Evolutionary conservation across 1,139 yeast genomes (phyloP).

Genomic region (Suhomyces maxii): DNA sequence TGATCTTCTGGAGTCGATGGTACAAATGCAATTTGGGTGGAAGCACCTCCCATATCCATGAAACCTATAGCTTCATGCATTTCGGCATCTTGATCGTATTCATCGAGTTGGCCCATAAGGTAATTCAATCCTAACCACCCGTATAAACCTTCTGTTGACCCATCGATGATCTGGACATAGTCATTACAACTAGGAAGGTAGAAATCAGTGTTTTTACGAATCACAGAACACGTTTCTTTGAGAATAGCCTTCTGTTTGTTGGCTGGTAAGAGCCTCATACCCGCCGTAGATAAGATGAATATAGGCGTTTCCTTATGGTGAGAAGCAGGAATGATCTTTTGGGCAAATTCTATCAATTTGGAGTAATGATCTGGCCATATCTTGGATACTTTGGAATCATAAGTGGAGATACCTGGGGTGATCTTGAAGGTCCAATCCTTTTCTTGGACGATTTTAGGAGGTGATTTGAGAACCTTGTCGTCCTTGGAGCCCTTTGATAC

Average conservation of each 20-base stretch:
- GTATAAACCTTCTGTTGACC: constrained; percentile 76
- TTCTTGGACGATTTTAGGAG: constrained; percentile 62
- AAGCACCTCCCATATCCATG: constrained; percentile 92
- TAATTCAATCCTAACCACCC: constrained; percentile 82
- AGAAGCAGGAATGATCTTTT: constrained; percentile 54
- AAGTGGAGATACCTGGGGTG: constrained; percentile 71
- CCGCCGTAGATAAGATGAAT: constrained; percentile 77
- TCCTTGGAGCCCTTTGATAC: constrained; percentile 26
- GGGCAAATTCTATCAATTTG: constrained; percentile 57
- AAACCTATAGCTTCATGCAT: constrained; percentile 66
- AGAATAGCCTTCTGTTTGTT: constrained; percentile 48
- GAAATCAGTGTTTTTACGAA: constrained; percentile 53
- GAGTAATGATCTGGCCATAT: constrained; percentile 65
- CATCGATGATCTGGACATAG: constrained; percentile 72
- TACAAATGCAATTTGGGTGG: constrained; percentile 77
- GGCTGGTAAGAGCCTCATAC: constrained; percentile 65
- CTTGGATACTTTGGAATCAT: constrained; percentile 40
- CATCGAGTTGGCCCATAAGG: constrained; percentile 54
- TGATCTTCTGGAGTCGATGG: constrained; percentile 58
- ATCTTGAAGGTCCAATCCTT: constrained; percentile 60
- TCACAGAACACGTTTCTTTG: constrained; percentile 49
- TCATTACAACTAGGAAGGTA: constrained; percentile 52
- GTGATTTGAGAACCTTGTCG: constrained; percentile 40
- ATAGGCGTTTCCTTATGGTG: constrained; percentile 62
- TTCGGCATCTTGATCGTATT: constrained; percentile 34